Percentiles rank a stretch among this genome's conserved stretches.
Evolutionary conservation across 371 early-diverging fungal species (phyloP).

Genomic region (Mortierella sp.): DNA sequence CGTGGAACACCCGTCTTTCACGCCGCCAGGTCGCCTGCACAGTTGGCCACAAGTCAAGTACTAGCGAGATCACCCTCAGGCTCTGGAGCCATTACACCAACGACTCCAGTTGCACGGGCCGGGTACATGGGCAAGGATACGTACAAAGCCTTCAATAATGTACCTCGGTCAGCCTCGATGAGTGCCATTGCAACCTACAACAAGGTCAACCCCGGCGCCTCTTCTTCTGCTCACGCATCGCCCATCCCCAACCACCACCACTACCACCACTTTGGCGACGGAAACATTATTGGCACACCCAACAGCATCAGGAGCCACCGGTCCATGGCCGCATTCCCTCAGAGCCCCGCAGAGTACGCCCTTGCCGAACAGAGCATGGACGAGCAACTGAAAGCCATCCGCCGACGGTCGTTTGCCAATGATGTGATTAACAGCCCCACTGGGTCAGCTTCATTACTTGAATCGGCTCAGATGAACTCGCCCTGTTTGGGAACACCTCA

Average conservation of each 20-base stretch:
- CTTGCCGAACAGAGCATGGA: conserved; percentile 48
- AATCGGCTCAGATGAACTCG: conserved; percentile 4
- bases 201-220: conserved; percentile 11
- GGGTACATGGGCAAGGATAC: conserved; percentile 47
- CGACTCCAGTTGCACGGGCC: conserved; percentile 23
- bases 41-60: not conserved
- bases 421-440: conserved; percentile 15
- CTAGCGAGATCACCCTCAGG: conserved; percentile 11
- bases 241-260: conserved; percentile 6
- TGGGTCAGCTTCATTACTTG: not conserved
- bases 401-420: conserved; percentile 32
- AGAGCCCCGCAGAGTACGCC: conserved; percentile 15
- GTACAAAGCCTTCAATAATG: conserved; percentile 26
- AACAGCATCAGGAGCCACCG: conserved; percentile 19
- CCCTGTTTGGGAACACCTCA: not conserved
- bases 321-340: conserved; percentile 28
- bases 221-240: conserved; percentile 23
- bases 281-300: conserved; percentile 2
- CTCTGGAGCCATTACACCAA: conserved; percentile 29
- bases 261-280: not conserved
- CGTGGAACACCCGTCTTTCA: conserved; percentile 25
- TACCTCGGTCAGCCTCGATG: conserved; percentile 34
- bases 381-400: conserved; percentile 36
- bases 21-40: not conserved
- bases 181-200: conserved; percentile 26